Percentiles rank a stretch among this genome's conserved stretches.
Evolutionary conservation across 371 early-diverging fungal species (phyloP).

Genomic region (Actinomucor elegans): DNA sequence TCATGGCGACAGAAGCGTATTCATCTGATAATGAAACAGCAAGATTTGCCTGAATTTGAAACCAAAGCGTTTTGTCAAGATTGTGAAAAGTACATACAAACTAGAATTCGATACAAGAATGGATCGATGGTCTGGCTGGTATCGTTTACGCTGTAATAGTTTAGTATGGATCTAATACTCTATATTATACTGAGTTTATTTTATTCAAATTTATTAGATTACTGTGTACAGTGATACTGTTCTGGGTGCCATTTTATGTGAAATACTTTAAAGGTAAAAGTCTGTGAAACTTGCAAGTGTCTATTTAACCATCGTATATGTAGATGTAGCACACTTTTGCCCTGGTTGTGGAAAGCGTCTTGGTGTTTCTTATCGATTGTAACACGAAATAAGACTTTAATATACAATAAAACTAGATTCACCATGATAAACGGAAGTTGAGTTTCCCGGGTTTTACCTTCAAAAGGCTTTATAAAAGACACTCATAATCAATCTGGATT

Average conservation of each 20-base stretch:
- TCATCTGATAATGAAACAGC: conserved; percentile 16
- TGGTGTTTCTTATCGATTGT: conserved; percentile 26
- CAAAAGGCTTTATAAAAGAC: no score
- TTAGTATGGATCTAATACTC: neutral
- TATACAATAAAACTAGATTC: no score
- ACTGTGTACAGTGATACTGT: conserved; percentile 36
- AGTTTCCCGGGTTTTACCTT: no score
- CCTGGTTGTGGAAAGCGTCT: conserved; percentile 36
- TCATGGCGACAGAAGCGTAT: conserved; percentile 26
- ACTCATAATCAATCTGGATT: no score
- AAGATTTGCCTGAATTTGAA: conserved; percentile 37
- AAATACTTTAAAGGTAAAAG: conserved; percentile 46
- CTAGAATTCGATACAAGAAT: conserved; percentile 37
- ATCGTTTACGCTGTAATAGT: conserved; percentile 34
- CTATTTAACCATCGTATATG: neutral
- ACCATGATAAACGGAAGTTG: no score
- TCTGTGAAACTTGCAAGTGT: neutral
- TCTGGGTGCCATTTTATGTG: conserved; percentile 48
- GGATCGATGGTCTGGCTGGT: conserved; percentile 38
- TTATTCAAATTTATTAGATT: conserved; percentile 18
- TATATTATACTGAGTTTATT: neutral
- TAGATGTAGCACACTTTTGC: conserved; percentile 46
- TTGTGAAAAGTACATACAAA: conserved; percentile 38
- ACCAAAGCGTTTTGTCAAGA: conserved; percentile 32
- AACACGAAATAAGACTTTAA: no score